phyloP scores from a whole-genome alignment of 2,329 filamentous ascomycete species.

The Rachicladosporium sp. region DNA sequence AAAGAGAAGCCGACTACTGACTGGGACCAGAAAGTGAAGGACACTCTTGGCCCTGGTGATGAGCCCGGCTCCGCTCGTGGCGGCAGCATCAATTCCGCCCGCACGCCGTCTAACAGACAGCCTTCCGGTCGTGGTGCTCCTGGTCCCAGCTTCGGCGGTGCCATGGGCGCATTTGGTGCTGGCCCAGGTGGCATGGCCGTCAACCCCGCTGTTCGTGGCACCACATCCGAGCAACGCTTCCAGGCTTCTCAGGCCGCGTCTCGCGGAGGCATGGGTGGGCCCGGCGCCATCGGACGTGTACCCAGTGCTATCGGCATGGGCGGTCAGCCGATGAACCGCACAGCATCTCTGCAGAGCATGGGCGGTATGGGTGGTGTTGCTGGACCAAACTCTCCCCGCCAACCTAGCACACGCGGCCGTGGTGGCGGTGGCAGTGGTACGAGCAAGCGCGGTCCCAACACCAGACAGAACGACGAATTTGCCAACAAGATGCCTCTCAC shows the following conservation, averaged over 20 bases:
- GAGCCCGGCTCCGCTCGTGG: conserved; percentile 46
- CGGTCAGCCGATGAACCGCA: conserved; percentile 47
- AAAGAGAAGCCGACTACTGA: conserved; percentile 92
- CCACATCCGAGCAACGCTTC: conserved; percentile 66
- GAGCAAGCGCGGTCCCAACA: conserved; percentile 38
- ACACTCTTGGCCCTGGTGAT: conserved; percentile 66
- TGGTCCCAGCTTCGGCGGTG: conserved; percentile 33
- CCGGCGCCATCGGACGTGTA: conserved; percentile 48
- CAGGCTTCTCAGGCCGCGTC: conserved; percentile 18
- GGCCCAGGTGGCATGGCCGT: conserved; percentile 39
- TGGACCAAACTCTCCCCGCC: conserved; percentile 58
- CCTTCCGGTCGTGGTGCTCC: conserved; percentile 25
- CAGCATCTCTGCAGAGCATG: conserved; percentile 36
- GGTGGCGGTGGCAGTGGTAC: conserved; percentile 56
- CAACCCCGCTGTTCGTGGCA: conserved; percentile 45
- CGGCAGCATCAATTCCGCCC: conserved; percentile 39
- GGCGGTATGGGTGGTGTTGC: no score
- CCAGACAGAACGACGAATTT: conserved; percentile 51
- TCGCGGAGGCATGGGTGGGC: conserved; percentile 17
- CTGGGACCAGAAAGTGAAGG: conserved; percentile 81
- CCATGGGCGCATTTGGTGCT: conserved; percentile 61
- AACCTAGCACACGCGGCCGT: conserved; percentile 31
- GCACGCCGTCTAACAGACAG: conserved; percentile 36
- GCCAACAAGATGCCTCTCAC: conserved; percentile 89
- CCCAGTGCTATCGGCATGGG: conserved; percentile 41